phyloP scores from a whole-genome alignment of 2,329 filamentous ascomycete genomes.

The Aulographum hederae region DNA sequence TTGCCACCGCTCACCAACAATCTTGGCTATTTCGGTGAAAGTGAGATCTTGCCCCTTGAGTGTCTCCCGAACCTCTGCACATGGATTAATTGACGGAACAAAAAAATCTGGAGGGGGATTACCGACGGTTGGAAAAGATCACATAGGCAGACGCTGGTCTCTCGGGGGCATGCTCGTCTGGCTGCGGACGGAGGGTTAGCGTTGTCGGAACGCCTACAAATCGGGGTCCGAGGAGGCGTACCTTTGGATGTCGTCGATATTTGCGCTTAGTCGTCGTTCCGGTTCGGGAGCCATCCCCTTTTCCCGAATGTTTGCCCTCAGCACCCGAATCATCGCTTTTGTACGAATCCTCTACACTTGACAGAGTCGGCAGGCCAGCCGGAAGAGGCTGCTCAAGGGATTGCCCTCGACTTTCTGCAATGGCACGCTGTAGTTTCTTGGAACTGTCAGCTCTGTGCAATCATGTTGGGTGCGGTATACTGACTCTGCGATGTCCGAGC shows the following conservation, averaged over 20 bases:
- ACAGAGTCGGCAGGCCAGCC: conserved; percentile 22
- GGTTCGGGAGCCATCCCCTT: conserved; percentile 23
- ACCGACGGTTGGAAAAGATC: conserved; percentile 67
- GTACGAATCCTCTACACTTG: conserved; percentile 35
- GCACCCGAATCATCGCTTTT: conserved; percentile 33
- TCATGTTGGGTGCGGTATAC: conserved; percentile 11
- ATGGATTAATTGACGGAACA: conserved; percentile 3
- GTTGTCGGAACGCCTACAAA: too few species aligned
- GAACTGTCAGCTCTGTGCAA: conserved; percentile 1
- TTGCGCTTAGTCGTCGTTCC: conserved; percentile 41
- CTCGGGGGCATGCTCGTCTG: conserved; percentile 65
- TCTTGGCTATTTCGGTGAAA: conserved; percentile 69
- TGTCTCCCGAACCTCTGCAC: conserved; percentile 54
- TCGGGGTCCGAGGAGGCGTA: conserved; percentile 12
- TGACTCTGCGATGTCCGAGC: conserved; percentile 61
- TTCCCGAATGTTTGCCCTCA: conserved; percentile 30
- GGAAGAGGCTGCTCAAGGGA: conserved; percentile 18
- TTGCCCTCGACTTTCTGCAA: conserved; percentile 52
- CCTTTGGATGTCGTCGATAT: conserved; percentile 62
- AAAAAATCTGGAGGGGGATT: background rate
- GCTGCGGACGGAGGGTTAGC: conserved; percentile 30
- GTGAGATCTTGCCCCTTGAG: conserved; percentile 58
- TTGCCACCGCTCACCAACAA: conserved; percentile 71
- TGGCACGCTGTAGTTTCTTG: conserved; percentile 67
- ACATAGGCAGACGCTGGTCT: conserved; percentile 70